phyloP scores from a whole-genome alignment of 2,329 filamentous ascomycete genomes.

The Colletotrichum costaricense region DNA sequence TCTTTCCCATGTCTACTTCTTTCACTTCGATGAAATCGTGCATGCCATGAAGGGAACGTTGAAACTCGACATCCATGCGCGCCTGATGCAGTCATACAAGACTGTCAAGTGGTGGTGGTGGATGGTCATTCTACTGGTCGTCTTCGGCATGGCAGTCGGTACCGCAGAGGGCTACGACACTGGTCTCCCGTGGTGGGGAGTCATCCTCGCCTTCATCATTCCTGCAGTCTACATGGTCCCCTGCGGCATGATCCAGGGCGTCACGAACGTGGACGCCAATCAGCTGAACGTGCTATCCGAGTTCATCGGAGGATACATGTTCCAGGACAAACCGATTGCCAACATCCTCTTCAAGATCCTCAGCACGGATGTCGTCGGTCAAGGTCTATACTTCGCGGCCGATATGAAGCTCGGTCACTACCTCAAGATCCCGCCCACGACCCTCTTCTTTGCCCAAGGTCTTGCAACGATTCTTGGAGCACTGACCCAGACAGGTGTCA shows the following conservation, averaged over 20 bases:
- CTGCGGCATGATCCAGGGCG: constrained; percentile 60
- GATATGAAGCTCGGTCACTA: constrained; percentile 58
- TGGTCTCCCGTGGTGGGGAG: constrained; percentile 69
- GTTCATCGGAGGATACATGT: constrained; percentile 61
- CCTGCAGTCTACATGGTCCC: constrained; percentile 57
- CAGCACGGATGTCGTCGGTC: constrained; percentile 45
- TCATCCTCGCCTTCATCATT: constrained; percentile 54
- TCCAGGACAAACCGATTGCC: constrained; percentile 45
- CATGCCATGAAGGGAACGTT: constrained; percentile 40
- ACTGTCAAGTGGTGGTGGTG: constrained; percentile 72
- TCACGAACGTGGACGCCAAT: constrained; percentile 59
- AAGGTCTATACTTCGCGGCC: constrained; percentile 58
- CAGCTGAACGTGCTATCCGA: constrained; percentile 39
- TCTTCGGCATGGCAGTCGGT: constrained; percentile 47
- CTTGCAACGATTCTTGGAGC: constrained; percentile 59
- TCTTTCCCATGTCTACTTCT: constrained; percentile 52
- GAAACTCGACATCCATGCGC: constrained; percentile 53
- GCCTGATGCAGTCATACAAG: constrained; percentile 66
- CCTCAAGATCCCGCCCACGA: constrained; percentile 68
- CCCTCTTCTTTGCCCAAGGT: constrained; percentile 70
- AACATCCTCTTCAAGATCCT: constrained; percentile 51
- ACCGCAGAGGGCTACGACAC: constrained; percentile 61
- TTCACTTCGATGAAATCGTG: constrained; percentile 51
- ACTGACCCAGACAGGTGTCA: constrained; percentile 49
- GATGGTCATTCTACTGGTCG: constrained; percentile 55